These are phyloP conservation scores for Sclerotinia minor DNA, from an alignment of 2,329 filamentous ascomycete genomes.

Conservation along the genomic window DNA sequence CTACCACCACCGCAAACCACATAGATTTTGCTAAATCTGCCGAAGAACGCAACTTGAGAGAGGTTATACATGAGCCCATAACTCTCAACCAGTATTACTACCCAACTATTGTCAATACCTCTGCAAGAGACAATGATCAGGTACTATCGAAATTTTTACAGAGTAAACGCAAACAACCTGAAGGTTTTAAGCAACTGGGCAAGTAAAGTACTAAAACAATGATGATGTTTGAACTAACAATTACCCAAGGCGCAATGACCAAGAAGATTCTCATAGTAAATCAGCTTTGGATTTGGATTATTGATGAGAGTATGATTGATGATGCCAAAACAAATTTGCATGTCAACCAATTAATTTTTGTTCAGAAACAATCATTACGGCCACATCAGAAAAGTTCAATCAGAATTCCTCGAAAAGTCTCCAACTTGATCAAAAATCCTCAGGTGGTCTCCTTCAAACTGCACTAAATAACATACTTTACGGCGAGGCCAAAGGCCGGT, in stretches of 20 bases:
- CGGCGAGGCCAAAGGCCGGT: not conserved
- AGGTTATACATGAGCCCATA: not conserved
- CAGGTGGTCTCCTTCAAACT: not conserved
- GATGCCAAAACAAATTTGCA: not conserved
- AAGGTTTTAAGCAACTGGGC: no score
- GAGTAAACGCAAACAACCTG: not conserved
- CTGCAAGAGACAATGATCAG: constrained; percentile 6
- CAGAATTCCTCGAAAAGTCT: not conserved
- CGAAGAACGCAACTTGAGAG: not conserved
- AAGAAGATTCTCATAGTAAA: not conserved
- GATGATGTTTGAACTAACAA: not conserved
- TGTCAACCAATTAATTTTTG: not conserved
- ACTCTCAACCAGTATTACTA: constrained; percentile 8
- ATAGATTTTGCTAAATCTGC: no score
- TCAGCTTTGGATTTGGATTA: constrained; percentile 8
- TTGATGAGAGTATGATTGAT: not conserved
- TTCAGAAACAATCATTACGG: constrained; percentile 5
- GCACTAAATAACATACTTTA: not conserved
- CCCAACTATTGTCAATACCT: not conserved
- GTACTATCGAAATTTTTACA: not conserved
- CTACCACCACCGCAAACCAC: not conserved
- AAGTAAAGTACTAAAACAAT: not conserved
- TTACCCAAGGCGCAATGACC: no score
- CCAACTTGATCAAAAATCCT: not conserved
- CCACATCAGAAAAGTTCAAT: not conserved